Percentiles rank a stretch among this genome's conserved stretches.
phyloP scores from a whole-genome alignment of 164 flowering plant species.

The Aristolochia fimbriata region DNA sequence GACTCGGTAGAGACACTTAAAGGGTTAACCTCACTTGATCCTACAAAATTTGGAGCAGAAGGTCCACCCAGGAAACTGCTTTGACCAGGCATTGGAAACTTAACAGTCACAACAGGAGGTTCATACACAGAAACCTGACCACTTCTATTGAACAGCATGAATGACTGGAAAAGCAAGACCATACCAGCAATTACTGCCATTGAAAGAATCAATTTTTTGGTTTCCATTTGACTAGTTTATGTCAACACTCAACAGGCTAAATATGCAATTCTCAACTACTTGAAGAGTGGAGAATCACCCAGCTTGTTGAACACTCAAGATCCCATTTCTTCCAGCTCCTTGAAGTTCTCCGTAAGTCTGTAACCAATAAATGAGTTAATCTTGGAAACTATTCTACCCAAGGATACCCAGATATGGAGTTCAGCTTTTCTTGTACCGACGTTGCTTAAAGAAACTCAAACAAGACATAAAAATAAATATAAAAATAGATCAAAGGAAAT shows the following conservation, averaged over 20 bases:
- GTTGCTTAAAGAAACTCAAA: too few relatives aligned
- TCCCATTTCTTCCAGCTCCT: too few relatives aligned
- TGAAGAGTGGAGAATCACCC: too few relatives aligned
- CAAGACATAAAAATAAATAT: too few relatives aligned
- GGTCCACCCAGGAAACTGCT: neutral
- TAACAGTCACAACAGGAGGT: conserved; percentile 4
- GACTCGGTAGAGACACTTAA: neutral
- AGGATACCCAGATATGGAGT: too few relatives aligned
- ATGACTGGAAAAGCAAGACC: conserved; percentile 17
- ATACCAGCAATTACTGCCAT: conserved; percentile 12
- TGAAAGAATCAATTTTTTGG: conserved; percentile 18
- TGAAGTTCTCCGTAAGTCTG: too few relatives aligned
- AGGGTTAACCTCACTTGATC: conserved; percentile 16
- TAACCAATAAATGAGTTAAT: too few relatives aligned
- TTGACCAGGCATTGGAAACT: conserved; percentile 5
- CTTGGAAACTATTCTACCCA: too few relatives aligned
- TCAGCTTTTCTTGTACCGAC: too few relatives aligned
- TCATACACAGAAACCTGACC: conserved; percentile 1
- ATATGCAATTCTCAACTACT: neutral
- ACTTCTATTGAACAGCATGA: conserved; percentile 13
- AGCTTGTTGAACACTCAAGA: too few relatives aligned
- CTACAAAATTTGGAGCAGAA: conserved; percentile 10
- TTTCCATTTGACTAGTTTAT: conserved; percentile 13
- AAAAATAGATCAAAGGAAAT: too few relatives aligned
- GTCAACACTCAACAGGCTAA: neutral